Evolutionary conservation across 306 rosid genomes (phyloP).

Genomic region (Mucuna pruriens): DNA sequence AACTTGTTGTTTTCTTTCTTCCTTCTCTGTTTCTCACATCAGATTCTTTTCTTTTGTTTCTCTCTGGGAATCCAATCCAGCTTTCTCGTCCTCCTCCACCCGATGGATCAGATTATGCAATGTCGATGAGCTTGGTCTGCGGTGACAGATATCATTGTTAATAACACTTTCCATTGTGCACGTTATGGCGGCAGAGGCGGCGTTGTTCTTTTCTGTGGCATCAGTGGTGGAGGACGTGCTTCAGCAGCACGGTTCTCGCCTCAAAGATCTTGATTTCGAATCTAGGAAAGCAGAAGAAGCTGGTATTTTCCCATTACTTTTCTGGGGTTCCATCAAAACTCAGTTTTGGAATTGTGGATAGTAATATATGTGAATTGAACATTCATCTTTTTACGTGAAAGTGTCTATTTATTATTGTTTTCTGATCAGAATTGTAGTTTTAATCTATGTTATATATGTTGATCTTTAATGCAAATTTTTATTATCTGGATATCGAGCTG

Average conservation of each 20-base stretch:
- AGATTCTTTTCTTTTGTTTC: constrained; percentile 2
- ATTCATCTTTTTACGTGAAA: background rate
- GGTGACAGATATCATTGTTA: constrained; percentile 5
- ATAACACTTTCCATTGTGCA: background rate
- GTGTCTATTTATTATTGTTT: background rate
- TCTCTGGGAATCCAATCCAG: background rate
- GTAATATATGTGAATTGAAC: background rate
- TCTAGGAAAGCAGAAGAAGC: constrained; percentile 87
- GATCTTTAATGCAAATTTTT: too few species aligned
- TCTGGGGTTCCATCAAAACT: constrained; percentile 14
- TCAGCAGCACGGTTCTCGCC: constrained; percentile 75
- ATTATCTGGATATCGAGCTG: too few species aligned
- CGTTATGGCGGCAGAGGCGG: constrained; percentile 38
- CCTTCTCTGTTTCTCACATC: constrained; percentile 11
- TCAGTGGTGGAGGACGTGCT: constrained; percentile 91
- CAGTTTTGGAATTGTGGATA: constrained; percentile 4
- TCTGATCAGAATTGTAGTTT: too few species aligned
- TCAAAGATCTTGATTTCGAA: constrained; percentile 79
- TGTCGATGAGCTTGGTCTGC: constrained; percentile 34
- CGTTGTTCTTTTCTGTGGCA: constrained; percentile 77
- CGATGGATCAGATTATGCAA: constrained; percentile 26
- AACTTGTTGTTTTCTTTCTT: background rate
- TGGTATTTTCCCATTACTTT: constrained; percentile 49
- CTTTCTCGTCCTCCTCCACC: constrained; percentile 23
- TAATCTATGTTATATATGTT: too few species aligned